Percentiles rank a stretch among this genome's conserved stretches.
phyloP scores from a whole-genome alignment of 352 stramenopile genomes.

The Thraustochytrium sp. region DNA sequence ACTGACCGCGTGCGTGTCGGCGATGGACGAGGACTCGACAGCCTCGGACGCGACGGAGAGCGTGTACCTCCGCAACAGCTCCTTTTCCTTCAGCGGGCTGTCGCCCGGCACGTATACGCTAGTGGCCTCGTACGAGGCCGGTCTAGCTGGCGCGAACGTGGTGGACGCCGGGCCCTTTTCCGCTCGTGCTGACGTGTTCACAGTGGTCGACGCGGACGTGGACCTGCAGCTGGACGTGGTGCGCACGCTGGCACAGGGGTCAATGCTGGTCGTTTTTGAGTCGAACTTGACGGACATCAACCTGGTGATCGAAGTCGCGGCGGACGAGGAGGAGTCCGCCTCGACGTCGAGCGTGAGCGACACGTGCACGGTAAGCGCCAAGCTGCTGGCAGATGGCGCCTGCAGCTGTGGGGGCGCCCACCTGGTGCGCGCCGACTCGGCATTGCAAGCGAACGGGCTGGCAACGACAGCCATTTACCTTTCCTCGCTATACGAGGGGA shows the following conservation, averaged over 20 bases:
- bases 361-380: slow-evolving; percentile 23
- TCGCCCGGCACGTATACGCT: slow-evolving; percentile 13
- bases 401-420: slow-evolving; percentile 16
- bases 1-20: background rate
- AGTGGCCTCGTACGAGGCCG: background rate
- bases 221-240: background rate
- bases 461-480: background rate
- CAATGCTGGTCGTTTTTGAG: slow-evolving; percentile 9
- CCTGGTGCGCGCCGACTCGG: slow-evolving; percentile 1
- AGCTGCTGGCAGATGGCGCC: slow-evolving; percentile 30
- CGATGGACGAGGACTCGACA: background rate
- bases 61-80: background rate
- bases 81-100: background rate
- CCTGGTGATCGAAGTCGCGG: slow-evolving; percentile 8
- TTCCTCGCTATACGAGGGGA: background rate
- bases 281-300: background rate
- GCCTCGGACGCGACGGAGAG: background rate
- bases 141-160: background rate
- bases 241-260: background rate
- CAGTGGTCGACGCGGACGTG: background rate
- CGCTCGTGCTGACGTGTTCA: background rate
- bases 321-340: background rate
- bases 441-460: background rate
- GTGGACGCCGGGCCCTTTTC: background rate
- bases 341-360: too few relatives aligned